Base-by-base conservation (phyloP, 2,329 filamentous ascomycete species). In the Arthrobotrys iridis region DNA sequence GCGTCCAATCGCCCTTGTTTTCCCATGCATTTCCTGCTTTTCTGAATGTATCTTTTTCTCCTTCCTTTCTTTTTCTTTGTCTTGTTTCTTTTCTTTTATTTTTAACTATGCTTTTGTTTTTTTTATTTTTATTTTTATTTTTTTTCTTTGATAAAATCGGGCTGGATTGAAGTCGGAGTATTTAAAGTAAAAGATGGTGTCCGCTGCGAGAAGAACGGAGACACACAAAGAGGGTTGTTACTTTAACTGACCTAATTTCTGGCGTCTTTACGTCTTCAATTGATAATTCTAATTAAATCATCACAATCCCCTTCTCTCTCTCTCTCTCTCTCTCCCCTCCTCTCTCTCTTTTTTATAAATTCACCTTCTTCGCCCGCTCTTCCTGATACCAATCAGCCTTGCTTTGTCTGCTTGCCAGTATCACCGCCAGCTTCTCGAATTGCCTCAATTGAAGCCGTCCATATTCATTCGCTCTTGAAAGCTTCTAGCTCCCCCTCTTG, bases 401-500 rank as follows among this genome's bases (percentile, higher is more conserved):
- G n/a, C n/a, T 41, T 30, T 35, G 7, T 11, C 20, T 35, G 13
- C 37, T 43, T 26, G n/a, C 40, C n/a, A 60, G 45, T 26, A 33
- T 40, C 35, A 24, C 22, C 45, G 10, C 13, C 59, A 50, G 7
- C 11, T 18, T n/a, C 20, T 5, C 11, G n/a, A 45, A 15, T 33
- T 28, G 6, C 33, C 20, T 60, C 52, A 30, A 26, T 48, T 30
- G n/a, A 15, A 20, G 18, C 41, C 43, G 18, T 26, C 26, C 26
- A 57, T 37, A n/a, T 50, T 41, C 41, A 46, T 60, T 68, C 64
- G 33, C 52, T 68, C 18, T 15, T 40, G 28, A 10, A 37, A 15
- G 8, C 20, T 35, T 46, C 28, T 20, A 33, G n/a, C 40, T 48
- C 20, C 26, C 50, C 26, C 18, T 67, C 52, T 52, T 18, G 33